Conservation (phyloP, 176 grass and related monocot genomes). For the Rhipidocladum racemiflorum region DNA sequence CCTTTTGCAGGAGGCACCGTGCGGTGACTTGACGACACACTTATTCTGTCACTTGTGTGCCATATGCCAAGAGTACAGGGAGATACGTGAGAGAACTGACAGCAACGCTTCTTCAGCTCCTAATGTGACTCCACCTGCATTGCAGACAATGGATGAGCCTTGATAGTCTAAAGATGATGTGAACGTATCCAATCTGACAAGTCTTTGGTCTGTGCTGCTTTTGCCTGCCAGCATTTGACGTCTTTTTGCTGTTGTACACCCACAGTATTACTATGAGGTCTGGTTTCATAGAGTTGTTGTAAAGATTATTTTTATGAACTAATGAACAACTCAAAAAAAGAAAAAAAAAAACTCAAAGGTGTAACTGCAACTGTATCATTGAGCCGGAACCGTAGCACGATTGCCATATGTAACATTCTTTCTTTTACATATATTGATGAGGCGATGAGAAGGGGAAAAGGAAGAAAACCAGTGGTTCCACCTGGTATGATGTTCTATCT, state of each 20-base stretch:
- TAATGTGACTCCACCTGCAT: constrained; percentile 46
- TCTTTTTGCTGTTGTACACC: constrained; percentile 17
- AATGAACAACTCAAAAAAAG: background rate
- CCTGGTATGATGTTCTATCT: background rate
- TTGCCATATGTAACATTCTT: background rate
- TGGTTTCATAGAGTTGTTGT: constrained; percentile 17
- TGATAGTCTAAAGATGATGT: constrained; percentile 17
- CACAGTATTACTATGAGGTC: background rate
- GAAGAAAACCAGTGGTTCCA: background rate
- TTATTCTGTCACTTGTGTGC: constrained; percentile 90
- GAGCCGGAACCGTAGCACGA: background rate
- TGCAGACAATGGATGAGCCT: constrained; percentile 66
- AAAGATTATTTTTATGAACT: background rate
- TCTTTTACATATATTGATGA: background rate
- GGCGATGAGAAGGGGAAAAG: background rate
- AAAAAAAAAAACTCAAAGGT: background rate
- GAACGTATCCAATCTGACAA: constrained; percentile 12
- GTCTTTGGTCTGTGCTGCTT: background rate
- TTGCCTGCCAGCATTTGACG: background rate
- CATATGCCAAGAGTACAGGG: constrained; percentile 88
- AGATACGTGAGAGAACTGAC: constrained; percentile 67
- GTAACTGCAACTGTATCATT: background rate
- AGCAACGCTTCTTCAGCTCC: constrained; percentile 20
- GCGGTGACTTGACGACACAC: constrained; percentile 77
- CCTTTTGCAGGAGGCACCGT: constrained; percentile 68